Conservation (phyloP, 257 asterid genomes). For the Vinca minor region DNA sequence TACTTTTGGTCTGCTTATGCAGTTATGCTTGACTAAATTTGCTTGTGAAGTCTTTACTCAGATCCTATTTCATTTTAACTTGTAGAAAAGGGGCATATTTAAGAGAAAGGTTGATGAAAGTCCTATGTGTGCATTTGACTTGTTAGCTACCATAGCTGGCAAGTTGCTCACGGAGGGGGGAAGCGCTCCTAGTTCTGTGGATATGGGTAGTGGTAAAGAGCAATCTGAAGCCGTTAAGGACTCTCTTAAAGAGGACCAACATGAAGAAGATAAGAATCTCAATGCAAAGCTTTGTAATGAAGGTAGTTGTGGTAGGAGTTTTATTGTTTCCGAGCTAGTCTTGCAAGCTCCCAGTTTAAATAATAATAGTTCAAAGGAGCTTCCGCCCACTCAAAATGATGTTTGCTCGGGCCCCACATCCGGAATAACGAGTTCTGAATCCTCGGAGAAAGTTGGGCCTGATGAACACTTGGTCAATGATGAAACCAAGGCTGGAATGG, state of each 20-base stretch:
- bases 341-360: conserved; percentile 45
- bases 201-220: conserved; percentile 34
- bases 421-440: conserved; percentile 55
- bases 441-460: conserved; percentile 53
- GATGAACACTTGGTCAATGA: conserved; percentile 43
- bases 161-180: conserved; percentile 51
- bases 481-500: conserved; percentile 54
- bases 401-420: conserved; percentile 54
- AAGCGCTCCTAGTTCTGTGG: conserved; percentile 32
- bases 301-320: conserved; percentile 43
- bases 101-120: conserved; percentile 47
- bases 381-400: conserved; percentile 38
- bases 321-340: conserved; percentile 63
- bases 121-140: conserved; percentile 70
- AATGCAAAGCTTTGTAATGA: conserved; percentile 31
- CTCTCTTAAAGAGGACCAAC: conserved; percentile 32
- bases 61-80: conserved; percentile 17
- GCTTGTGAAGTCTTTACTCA: conserved; percentile 14
- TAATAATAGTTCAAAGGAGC: conserved; percentile 32
- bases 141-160: conserved; percentile 85
- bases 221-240: conserved; percentile 30
- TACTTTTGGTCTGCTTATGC: neutral
- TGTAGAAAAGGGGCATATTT: conserved; percentile 56
- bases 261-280: conserved; percentile 29
- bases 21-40: conserved; percentile 6